A percentile compares a stretch with the other conserved stretches of the same genome.
Evolutionary conservation across 2,329 filamentous ascomycete species (phyloP).

Genomic region (Thielaviopsis ethacetica): DNA sequence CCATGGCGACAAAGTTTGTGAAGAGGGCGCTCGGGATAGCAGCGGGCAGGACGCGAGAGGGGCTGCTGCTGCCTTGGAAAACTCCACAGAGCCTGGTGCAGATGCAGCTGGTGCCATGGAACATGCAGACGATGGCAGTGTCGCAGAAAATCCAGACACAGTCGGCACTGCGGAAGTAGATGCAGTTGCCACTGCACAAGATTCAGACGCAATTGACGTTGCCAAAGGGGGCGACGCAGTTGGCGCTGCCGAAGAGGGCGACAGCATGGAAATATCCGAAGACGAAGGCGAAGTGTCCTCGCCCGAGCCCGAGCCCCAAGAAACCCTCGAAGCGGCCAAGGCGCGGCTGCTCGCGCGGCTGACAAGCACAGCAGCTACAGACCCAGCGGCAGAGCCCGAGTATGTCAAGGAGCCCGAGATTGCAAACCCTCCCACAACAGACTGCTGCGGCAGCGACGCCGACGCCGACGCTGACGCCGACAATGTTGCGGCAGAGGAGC

Average conservation of each 20-base stretch:
- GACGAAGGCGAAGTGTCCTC: slow-evolving; percentile 21
- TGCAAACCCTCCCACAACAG: slow-evolving; percentile 12
- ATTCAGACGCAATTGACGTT: background rate
- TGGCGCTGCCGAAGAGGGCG: slow-evolving; percentile 12
- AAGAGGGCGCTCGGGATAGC: background rate
- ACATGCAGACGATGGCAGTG: no score
- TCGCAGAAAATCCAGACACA: no score
- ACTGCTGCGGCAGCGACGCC: slow-evolving; percentile 10
- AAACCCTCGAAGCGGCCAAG: slow-evolving; percentile 32
- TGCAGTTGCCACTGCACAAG: background rate
- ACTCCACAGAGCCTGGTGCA: no score
- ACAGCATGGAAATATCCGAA: slow-evolving; percentile 28
- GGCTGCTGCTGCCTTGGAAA: no score
- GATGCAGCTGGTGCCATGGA: no score
- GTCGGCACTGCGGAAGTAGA: no score
- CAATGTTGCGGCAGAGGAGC: slow-evolving; percentile 16
- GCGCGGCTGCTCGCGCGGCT: slow-evolving; percentile 31
- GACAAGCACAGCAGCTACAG: slow-evolving; percentile 14
- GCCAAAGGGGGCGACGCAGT: slow-evolving; percentile 14
- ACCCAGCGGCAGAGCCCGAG: background rate
- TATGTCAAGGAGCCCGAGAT: slow-evolving; percentile 19
- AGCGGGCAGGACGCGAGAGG: background rate
- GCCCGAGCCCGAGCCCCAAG: slow-evolving; percentile 17
- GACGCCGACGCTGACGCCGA: slow-evolving; percentile 16
- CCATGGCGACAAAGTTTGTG: background rate